phyloP scores from a whole-genome alignment of 495 filamentous ascomycete genomes.

The Filosporella fistucella region DNA sequence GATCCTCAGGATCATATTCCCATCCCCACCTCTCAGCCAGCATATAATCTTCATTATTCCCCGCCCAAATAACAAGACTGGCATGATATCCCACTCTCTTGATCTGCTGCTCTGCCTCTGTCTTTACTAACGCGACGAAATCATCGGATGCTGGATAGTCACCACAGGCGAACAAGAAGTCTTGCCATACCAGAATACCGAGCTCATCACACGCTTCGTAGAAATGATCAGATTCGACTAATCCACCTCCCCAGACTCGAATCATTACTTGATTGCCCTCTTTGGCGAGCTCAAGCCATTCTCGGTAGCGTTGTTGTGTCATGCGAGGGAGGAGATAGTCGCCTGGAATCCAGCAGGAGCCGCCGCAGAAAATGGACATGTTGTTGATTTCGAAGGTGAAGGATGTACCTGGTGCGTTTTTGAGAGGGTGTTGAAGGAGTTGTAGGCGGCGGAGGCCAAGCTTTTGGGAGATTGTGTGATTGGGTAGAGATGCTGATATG shows the following conservation, averaged over 20 bases:
- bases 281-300: constrained; percentile 67
- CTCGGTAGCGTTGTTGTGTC: constrained; percentile 56
- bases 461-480: constrained; percentile 53
- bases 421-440: constrained; percentile 61
- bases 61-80: constrained; percentile 80
- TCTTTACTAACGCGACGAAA: constrained; percentile 60
- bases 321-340: constrained; percentile 74
- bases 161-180: constrained; percentile 70
- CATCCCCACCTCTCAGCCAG: constrained; percentile 66
- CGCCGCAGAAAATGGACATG: constrained; percentile 77
- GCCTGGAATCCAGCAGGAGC: constrained; percentile 85
- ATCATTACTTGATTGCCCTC: constrained; percentile 68
- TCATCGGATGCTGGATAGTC: constrained; percentile 67
- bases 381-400: constrained; percentile 86
- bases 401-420: constrained; percentile 66
- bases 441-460: constrained; percentile 70
- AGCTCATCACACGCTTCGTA: constrained; percentile 64
- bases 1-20: constrained; percentile 58
- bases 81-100: constrained; percentile 78
- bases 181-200: constrained; percentile 68
- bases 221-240: constrained; percentile 64
- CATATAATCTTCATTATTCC: constrained; percentile 96
- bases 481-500: constrained; percentile 51
- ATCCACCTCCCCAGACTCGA: constrained; percentile 67
- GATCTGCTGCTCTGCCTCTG: constrained; percentile 73